Conservation (phyloP, 257 asterid species). For the Capsicum rhomboideum region DNA sequence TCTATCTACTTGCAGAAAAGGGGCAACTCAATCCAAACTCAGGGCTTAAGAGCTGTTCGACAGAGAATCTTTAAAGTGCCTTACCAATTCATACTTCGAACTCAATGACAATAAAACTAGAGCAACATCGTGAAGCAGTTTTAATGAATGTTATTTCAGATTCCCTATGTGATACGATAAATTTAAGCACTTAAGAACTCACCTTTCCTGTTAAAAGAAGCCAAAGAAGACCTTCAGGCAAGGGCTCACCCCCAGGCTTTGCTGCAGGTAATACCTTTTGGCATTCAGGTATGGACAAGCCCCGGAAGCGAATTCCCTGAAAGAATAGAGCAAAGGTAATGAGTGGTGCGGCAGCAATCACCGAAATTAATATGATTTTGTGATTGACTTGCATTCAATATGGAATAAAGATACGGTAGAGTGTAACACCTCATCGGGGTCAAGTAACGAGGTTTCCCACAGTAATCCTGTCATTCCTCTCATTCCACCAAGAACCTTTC, state of each 20-base stretch:
- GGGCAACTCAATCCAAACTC: neutral
- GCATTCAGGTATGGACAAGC: constrained; percentile 94
- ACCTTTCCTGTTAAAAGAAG: constrained; percentile 97
- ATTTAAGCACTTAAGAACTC: constrained; percentile 4
- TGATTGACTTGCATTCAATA: neutral
- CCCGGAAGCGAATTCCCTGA: constrained; percentile 97
- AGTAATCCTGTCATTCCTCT: constrained; percentile 99
- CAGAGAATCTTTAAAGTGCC: neutral
- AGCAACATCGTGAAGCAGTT: neutral
- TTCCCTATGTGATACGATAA: neutral
- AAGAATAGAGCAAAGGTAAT: constrained; percentile 1
- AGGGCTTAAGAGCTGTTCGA: neutral
- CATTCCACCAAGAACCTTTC: constrained; percentile 97
- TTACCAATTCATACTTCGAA: neutral
- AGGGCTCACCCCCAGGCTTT: constrained; percentile 90
- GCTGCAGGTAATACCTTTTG: constrained; percentile 87
- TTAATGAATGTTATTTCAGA: neutral
- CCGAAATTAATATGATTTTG: neutral
- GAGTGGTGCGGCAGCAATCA: neutral
- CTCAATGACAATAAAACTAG: neutral
- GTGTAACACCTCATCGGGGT: constrained; percentile 77
- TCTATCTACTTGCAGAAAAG: neutral
- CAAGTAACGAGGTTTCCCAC: constrained; percentile 99
- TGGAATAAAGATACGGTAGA: neutral
- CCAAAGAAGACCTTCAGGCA: constrained; percentile 99